phyloP scores from a whole-genome alignment of 345 rosid genomes.

The Streptanthus diversifolius region DNA sequence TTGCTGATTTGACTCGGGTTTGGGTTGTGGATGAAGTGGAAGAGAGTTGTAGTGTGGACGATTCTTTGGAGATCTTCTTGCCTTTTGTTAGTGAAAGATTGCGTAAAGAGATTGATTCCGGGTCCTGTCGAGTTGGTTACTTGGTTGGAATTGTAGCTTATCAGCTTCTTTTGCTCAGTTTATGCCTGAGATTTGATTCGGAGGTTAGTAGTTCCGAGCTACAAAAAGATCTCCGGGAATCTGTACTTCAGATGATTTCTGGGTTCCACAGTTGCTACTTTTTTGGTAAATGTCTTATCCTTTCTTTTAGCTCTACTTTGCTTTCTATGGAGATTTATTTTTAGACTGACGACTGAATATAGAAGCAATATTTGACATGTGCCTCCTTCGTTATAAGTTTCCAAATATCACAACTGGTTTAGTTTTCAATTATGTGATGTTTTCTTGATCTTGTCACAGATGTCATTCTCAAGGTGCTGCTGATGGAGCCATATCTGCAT shows the following conservation, averaged over 20 bases:
- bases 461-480: constrained; percentile 49
- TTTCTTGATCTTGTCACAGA: constrained; percentile 40
- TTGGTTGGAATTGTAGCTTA: constrained; percentile 71
- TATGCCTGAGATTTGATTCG: constrained; percentile 51
- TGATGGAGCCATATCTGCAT: constrained; percentile 57
- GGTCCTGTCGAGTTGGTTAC: constrained; percentile 40
- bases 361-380: too few relatives aligned
- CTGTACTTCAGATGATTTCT: constrained; percentile 41
- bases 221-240: constrained; percentile 41
- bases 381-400: background rate
- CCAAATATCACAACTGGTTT: background rate
- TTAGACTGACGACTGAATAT: background rate
- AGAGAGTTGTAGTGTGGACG: constrained; percentile 30
- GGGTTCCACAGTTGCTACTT: constrained; percentile 53
- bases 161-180: constrained; percentile 51
- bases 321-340: background rate
- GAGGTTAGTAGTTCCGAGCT: constrained; percentile 32
- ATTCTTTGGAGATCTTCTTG: constrained; percentile 48
- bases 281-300: constrained; percentile 43
- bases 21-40: constrained; percentile 55
- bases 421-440: background rate
- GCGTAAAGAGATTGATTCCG: constrained; percentile 36
- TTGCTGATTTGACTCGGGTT: constrained; percentile 45
- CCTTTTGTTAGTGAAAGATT: constrained; percentile 46
- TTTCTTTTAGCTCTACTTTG: background rate